Base-by-base conservation (phyloP, 768 basidiomycete genomes). In the Trametes villosa region DNA sequence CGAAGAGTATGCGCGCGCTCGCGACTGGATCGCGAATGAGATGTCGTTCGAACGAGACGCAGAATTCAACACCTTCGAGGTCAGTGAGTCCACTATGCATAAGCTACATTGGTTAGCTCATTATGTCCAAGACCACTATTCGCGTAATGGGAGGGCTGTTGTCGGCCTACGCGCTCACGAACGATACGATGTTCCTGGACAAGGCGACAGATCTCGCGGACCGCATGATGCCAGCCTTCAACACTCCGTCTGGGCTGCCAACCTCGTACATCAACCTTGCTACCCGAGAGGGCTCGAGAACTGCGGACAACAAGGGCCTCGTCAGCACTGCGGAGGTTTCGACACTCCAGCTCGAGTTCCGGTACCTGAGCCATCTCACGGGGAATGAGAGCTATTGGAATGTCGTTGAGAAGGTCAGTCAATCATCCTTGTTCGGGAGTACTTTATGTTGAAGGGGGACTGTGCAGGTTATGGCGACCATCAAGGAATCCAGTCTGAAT, bases 71-170 rank as follows among this genome's bases (percentile, higher is more conserved):
- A 94, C 92, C 0, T 98, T 98, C 67, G 96, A 98, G 81, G 94
- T 92, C 62, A 42, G 86, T 29, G 7, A 9, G 1, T 12, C 31
- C 17, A 7, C 15, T 7, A 24, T 26, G 24, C n/a, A 17, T 26
- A n/a, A 8, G 30, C 48, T 26, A 31, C 45, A 8, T 20, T 40
- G 42, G 42, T 40, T 33, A 30, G 64, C 57, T 59, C n/a, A 49
- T 55, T 38, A 45, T 40, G 47, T 41, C 13, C 63, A n/a, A 96
- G 93, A 95, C 92, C 1, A 97, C 94, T 0, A 98, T 97, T 53
- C 87, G 96, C 24, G 84, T 96, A 1, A 80, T 98, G 3, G 96
- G 96, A 9, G 96, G 96, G 0, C 82, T 98, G 4, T 79, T 98
- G 2, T 87, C 94, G 1, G 90, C 94, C 0, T 87, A 94, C 69